Evolutionary conservation across 768 basidiomycete species (phyloP).

Genomic region (Panellus pusillus): DNA sequence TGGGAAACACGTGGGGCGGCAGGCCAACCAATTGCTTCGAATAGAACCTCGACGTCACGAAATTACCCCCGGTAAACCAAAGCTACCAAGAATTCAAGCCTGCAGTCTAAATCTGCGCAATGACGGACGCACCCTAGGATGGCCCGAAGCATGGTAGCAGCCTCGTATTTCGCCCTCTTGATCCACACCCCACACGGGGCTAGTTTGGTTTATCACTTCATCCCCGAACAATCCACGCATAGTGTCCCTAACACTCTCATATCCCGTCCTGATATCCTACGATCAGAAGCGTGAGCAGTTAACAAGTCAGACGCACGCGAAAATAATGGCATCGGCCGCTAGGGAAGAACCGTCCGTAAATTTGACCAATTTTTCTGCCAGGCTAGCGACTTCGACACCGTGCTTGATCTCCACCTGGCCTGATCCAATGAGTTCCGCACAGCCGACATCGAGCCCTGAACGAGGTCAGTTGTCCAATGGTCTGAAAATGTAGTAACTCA

Average conservation of each 20-base stretch:
- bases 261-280: neutral
- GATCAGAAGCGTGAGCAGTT: neutral
- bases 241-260: conserved; percentile 1
- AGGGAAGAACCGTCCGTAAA: conserved; percentile 41
- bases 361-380: conserved; percentile 32
- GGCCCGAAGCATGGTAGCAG: conserved; percentile 1
- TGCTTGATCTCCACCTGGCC: conserved; percentile 61
- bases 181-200: conserved; percentile 3
- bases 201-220: conserved; percentile 1
- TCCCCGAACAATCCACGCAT: conserved; percentile 10
- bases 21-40: conserved; percentile 12
- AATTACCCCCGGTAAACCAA: conserved; percentile 2
- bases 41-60: conserved; percentile 2
- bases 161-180: conserved; percentile 8
- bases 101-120: too few relatives aligned
- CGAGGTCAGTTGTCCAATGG: neutral
- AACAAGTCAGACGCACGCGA: conserved; percentile 31
- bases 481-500: neutral
- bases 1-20: too few relatives aligned
- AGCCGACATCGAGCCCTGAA: conserved; percentile 45
- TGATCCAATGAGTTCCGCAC: conserved; percentile 47
- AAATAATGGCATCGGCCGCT: conserved; percentile 44
- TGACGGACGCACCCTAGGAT: conserved; percentile 1
- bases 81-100: neutral
- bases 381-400: conserved; percentile 40